Evolutionary conservation across 106 monocot species (phyloP).

Genomic region (Dendrobium officinale): DNA sequence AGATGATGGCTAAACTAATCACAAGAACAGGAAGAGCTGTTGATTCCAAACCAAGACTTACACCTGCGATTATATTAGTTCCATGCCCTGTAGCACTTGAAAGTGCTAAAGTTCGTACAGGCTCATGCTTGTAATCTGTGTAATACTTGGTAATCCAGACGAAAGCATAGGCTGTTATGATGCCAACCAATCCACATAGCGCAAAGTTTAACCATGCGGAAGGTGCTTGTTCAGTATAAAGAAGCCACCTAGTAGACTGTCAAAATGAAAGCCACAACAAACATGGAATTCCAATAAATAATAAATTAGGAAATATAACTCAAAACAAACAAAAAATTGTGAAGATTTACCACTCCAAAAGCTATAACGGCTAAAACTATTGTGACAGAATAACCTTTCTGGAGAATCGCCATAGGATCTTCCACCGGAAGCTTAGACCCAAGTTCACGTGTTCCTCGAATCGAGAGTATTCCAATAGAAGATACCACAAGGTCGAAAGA

Average conservation of each 20-base stretch:
- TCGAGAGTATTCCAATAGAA: conserved; percentile 85
- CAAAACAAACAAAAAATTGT: not conserved
- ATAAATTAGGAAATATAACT: not conserved
- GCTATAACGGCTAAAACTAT: conserved; percentile 82
- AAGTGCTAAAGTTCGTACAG: conserved; percentile 74
- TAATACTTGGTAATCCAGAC: conserved; percentile 98
- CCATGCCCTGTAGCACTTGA: conserved; percentile 96
- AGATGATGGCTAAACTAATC: conserved; percentile 80
- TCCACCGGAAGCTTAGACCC: conserved; percentile 53
- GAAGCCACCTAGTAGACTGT: conserved; percentile 96
- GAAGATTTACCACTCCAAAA: conserved; percentile 78
- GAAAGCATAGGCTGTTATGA: conserved; percentile 85
- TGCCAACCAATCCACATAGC: conserved; percentile 89
- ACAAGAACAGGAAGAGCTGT: conserved; percentile 98
- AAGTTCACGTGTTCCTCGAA: conserved; percentile 76
- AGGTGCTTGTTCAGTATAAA: conserved; percentile 95
- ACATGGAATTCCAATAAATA: not conserved
- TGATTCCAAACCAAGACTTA: conserved; percentile 89
- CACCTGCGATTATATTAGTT: conserved; percentile 97
- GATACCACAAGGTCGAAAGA: conserved; percentile 97
- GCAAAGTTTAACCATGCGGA: conserved; percentile 94
- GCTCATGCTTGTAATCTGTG: conserved; percentile 97
- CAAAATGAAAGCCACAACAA: not conserved
- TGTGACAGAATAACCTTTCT: conserved; percentile 93
- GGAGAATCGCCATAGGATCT: conserved; percentile 92